These are phyloP conservation scores for Mitragyna speciosa DNA, from an alignment of 257 asterid genomes.

Conservation along the genomic window DNA sequence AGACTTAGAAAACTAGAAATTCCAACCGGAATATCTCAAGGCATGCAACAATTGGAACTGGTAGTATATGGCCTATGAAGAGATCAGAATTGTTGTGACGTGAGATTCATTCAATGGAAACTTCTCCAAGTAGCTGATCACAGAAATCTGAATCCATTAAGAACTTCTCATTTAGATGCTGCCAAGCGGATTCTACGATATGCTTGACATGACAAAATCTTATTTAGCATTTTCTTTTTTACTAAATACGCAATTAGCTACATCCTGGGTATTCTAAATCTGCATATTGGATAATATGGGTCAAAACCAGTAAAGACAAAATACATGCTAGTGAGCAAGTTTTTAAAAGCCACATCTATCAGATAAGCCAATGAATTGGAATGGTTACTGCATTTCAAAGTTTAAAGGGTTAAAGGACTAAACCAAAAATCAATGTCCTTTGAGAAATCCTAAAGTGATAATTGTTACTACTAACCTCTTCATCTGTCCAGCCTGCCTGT, in stretches of 20 bases:
- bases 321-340: background rate
- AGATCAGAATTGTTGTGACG: background rate
- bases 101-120: background rate
- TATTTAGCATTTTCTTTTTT: background rate
- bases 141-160: background rate
- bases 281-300: background rate
- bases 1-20: background rate
- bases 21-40: background rate
- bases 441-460: background rate
- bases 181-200: too few species aligned
- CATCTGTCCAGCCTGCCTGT: slow-evolving; percentile 87
- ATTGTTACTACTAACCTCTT: slow-evolving; percentile 53
- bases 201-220: background rate
- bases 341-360: background rate
- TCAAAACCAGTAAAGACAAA: background rate
- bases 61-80: background rate
- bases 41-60: background rate
- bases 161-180: too few species aligned
- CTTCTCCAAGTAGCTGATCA: background rate
- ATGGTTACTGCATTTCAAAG: background rate
- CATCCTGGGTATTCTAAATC: background rate
- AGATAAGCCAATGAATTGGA: background rate
- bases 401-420: background rate
- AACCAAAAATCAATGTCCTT: background rate
- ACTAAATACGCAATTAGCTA: background rate